Evolutionary conservation across 345 rosid species (phyloP), one percentile per base, ranked within the genome.

Genomic region (Erucastrum elatum): DNA sequence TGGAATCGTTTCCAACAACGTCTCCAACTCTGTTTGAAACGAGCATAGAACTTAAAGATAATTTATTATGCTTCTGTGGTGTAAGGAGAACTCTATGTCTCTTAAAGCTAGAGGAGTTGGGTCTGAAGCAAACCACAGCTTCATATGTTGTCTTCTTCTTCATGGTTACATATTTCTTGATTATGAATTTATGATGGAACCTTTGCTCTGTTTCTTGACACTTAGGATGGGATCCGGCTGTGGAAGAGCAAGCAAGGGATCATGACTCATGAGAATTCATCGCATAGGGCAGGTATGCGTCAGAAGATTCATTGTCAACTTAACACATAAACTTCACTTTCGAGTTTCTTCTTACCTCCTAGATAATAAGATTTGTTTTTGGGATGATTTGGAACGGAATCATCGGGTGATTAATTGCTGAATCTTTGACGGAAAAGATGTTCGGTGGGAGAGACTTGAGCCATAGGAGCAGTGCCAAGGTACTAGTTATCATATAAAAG

Each of bases 21-120:
- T 3, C 35, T 15, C 44, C 35, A 55, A 64, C 63, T 39, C 51
- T 66, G 27, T 53, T 34, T 27, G 46, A 29, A 11, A 34, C 15
- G 5, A 71, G 39, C 16, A 35, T 35, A 66, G 8, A 51, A 75
- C 49, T 64, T 63, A 34, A 30, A 56, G 0, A 59, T 58, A n/a
- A n/a, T n/a, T n/a, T 4, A 29, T 25, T 66, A 44, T 72, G 53
- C 10, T 58, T 72, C 4, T 51, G 37, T 72, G 58, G 17, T 78
- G 16, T 37, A 53, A 90, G 90, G 85, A 86, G 27, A 56, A 89
- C 46, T 68, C 89, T 68, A 88, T 89, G 93, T 89, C 89, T 17
- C 71, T 85, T 71, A 87, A 46, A 86, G 88, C 95, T 55, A 90
- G 90, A 80, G 91, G 91, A 39, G 91, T 89, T 33, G 9, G 90